Percentiles rank a stretch among this genome's conserved stretches.
Evolutionary conservation across 1,284 basidiomycete genomes (phyloP).

Genomic region (Sparassis latifolia): DNA sequence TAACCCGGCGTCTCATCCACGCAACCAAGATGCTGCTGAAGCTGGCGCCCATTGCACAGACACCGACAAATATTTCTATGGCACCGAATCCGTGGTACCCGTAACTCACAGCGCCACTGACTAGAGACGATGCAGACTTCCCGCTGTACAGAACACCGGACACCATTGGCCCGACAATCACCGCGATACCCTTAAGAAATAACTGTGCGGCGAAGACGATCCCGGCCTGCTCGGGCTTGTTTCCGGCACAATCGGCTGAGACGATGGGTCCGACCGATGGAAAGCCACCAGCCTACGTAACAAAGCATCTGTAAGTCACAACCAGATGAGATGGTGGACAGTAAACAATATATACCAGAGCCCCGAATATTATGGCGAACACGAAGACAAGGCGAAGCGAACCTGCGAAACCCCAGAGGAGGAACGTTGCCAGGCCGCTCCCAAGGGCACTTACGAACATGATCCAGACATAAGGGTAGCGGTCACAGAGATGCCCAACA

Average conservation of each 20-base stretch:
- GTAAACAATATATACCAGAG: constrained; percentile 12
- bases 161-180: constrained; percentile 19
- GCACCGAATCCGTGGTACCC: constrained; percentile 19
- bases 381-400: constrained; percentile 19
- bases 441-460: constrained; percentile 19
- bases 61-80: constrained; percentile 24
- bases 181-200: constrained; percentile 19
- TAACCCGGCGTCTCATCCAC: constrained; percentile 7
- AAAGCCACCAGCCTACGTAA: constrained; percentile 20
- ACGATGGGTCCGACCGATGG: constrained; percentile 19
- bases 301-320: neutral
- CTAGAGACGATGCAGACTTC: constrained; percentile 9
- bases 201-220: constrained; percentile 19
- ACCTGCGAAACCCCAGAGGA: constrained; percentile 24
- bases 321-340: neutral
- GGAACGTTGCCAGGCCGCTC: constrained; percentile 21
- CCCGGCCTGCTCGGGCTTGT: constrained; percentile 17
- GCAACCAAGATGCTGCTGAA: constrained; percentile 18
- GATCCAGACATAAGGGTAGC: constrained; percentile 23
- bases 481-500: constrained; percentile 21
- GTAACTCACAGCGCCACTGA: constrained; percentile 4
- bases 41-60: constrained; percentile 17
- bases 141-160: constrained; percentile 18
- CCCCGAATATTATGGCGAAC: constrained; percentile 23
- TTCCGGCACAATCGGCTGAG: constrained; percentile 19